Base-by-base conservation (phyloP, 495 filamentous ascomycete genomes). In the Penicillium odoratum region DNA sequence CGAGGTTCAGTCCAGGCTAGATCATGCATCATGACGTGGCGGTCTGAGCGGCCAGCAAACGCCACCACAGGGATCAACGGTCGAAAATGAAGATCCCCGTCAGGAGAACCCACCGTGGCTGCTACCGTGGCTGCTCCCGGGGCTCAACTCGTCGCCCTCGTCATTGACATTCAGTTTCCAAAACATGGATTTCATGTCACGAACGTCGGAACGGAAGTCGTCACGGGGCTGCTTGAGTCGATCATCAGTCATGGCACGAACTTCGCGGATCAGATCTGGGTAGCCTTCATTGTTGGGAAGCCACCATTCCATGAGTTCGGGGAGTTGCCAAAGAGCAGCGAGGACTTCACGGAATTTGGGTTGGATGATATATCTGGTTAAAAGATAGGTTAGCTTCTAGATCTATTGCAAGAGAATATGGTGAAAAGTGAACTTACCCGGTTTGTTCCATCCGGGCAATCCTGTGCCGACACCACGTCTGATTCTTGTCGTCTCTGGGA, bases 401-500 rank as follows among this genome's bases (percentile, higher is more conserved):
- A 40, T 64, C 31, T 33, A 53, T 49, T 6, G 7, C 48, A 11
- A 47, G 40, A 26, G 21, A 29, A 31, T 36, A 26, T 48, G 28
- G 6, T 38, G 18, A 25, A n/a, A 28, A 42, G 18, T 16, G 16
- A 42, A 81, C 91, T 77, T 72, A 97, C 94, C 94, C 94, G 67
- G 86, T 76, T 58, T 82, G 77, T 72, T 98, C 94, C 55, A 97
- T 78, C 54, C 81, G 69, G 15, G 88, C 91, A 67, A 94, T 81
- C 70, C 91, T 93, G 65, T 83, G 81, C 55, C 91, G 85, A 58
- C 85, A 80, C 93, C 93, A 98, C 79, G 87, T 88, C n/a, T 83
- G 79, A 69, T 95, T 82, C 66, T 78, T 84, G 26, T 73, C 60
- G 30, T 96, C 88, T 53, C 83, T 85, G 8, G 86, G 91, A 30